Conservation (phyloP, 2,329 filamentous ascomycete genomes). For the Colletotrichum cordylinicola region DNA sequence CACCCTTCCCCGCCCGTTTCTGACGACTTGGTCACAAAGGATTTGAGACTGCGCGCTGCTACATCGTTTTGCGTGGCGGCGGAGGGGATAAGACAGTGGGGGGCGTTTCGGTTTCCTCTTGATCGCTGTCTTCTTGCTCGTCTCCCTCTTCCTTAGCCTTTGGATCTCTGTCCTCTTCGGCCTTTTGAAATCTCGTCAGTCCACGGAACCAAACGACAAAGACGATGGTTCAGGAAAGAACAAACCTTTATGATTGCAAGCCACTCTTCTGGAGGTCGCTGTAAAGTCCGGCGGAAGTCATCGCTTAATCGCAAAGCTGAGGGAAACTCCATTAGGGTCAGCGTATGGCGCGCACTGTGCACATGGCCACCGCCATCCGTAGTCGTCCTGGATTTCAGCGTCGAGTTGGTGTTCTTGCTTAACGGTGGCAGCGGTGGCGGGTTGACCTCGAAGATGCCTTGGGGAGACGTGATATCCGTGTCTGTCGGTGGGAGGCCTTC, state of each 20-base stretch:
- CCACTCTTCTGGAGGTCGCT: background rate
- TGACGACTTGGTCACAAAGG: too few species aligned
- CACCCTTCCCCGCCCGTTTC: too few species aligned
- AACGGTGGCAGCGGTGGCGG: background rate
- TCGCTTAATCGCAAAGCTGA: background rate
- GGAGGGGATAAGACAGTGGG: too few species aligned
- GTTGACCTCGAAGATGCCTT: background rate
- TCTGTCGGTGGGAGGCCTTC: background rate
- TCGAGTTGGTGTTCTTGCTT: slow-evolving; percentile 1
- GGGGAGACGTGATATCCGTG: background rate
- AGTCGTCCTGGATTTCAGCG: background rate
- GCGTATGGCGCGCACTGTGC: background rate
- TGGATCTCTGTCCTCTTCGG: background rate
- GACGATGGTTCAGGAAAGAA: too few species aligned
- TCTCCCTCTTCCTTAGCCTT: background rate
- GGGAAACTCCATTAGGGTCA: background rate
- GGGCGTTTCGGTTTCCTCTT: too few species aligned
- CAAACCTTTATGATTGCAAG: background rate
- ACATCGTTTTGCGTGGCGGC: too few species aligned
- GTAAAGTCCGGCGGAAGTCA: background rate
- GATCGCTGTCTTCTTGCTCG: too few species aligned
- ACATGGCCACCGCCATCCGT: background rate
- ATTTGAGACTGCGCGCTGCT: too few species aligned
- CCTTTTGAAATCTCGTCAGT: background rate
- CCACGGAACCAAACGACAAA: background rate